Evolutionary conservation across 495 filamentous ascomycete species (phyloP).

Genomic region (Talaromyces ruber): DNA sequence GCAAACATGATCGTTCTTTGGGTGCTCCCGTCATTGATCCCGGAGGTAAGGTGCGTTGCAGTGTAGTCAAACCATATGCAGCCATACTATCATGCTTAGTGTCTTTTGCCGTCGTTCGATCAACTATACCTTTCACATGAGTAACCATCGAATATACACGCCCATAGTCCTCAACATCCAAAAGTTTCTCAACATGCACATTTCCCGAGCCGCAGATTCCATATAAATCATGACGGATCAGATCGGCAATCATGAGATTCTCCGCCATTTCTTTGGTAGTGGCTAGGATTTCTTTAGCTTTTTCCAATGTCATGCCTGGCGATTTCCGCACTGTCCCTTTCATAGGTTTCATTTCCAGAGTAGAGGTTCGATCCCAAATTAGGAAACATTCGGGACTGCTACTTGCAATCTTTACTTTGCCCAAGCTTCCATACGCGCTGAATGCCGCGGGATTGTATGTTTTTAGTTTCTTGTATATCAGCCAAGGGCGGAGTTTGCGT

Average conservation of each 20-base stretch:
- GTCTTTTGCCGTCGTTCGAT: constrained; percentile 21
- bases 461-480: constrained; percentile 62
- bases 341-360: constrained; percentile 61
- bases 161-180: constrained; percentile 82
- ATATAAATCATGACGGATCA: constrained; percentile 87
- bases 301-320: constrained; percentile 48
- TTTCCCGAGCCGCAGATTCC: constrained; percentile 64
- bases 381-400: constrained; percentile 93
- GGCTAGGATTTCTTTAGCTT: constrained; percentile 61
- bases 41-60: constrained; percentile 72
- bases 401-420: constrained; percentile 60
- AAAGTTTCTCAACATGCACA: constrained; percentile 57
- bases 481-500: constrained; percentile 43
- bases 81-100: constrained; percentile 31
- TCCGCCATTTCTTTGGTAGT: constrained; percentile 87
- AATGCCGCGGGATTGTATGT: constrained; percentile 77
- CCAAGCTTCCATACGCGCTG: constrained; percentile 71
- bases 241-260: constrained; percentile 96
- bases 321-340: constrained; percentile 88
- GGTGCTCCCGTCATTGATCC: constrained; percentile 95
- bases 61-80: constrained; percentile 58
- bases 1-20: constrained; percentile 80
- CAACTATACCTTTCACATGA: constrained; percentile 67
- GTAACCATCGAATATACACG: constrained; percentile 87
- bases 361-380: constrained; percentile 48